Base-by-base conservation (phyloP, 495 filamentous ascomycete species). In the Apodospora peruviana region DNA sequence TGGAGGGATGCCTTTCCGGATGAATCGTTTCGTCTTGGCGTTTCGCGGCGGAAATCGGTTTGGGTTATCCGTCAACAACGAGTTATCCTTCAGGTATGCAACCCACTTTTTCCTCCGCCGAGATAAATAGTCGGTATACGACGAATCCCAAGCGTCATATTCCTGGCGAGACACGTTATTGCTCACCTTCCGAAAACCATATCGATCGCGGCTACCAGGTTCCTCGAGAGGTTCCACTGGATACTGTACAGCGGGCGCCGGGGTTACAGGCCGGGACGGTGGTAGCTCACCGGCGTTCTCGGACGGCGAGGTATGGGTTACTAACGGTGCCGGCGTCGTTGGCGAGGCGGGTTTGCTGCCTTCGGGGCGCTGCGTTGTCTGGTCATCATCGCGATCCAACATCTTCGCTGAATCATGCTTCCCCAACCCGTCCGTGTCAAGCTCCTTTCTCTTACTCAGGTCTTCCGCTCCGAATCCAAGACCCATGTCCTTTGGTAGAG, bases 1-100 rank as follows among this genome's bases (percentile, higher is more conserved):
- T 1, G 90, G 85, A 2, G 93, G 93, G 20, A 96, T 90, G n/a
- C 93, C 93, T 65, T 98, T 98, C 27, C 91, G 83, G 23, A 96
- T 79, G 59, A 88, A 95, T 11, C 90, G 78, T 68, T 95, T 95
- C 23, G 91, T 78, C 59, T 91, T 94, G 35, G 78, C 73, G 12
- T 84, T 89, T 47, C 81, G 86, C 0, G 84, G 78, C 0, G 93
- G 93, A 52, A 97, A 97, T 4, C 75, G 72, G 25, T 77, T 76
- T 2, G 93, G 90, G 18, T 80, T 67, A n/a, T 81, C 77, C 4
- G 81, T 83, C 51, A 82, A 72, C 22, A 96, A 73, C 3, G 84
- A 83, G 58, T 86, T 80, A 55, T 91, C 87, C 57, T 82, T 80
- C 62, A 96, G 73, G 49, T 90, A 76, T 3, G 77, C 72, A 20